phyloP scores from a whole-genome alignment of 2,329 filamentous ascomycete species.

The Curvularia eragrostidis region DNA sequence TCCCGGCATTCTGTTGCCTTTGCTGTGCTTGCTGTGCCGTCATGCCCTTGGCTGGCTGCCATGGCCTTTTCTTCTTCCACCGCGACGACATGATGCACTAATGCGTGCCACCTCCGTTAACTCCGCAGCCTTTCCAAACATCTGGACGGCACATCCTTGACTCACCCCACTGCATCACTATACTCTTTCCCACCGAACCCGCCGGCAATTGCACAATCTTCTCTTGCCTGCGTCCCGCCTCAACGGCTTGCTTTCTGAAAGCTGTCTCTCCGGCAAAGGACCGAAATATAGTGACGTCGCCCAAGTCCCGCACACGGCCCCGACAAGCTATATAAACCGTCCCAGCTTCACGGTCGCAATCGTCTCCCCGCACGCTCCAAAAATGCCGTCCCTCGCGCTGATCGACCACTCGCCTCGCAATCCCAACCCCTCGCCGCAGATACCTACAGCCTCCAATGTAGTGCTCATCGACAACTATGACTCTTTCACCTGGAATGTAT shows the following conservation, averaged over 20 bases:
- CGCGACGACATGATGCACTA: neutral
- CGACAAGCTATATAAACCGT: conserved; percentile 2
- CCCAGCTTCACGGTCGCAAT: neutral
- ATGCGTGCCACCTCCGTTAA: conserved; percentile 22
- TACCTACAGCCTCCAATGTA: conserved; percentile 85
- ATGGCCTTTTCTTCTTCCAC: neutral
- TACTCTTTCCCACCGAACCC: conserved; percentile 2
- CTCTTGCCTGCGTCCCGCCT: neutral
- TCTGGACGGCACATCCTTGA: conserved; percentile 19
- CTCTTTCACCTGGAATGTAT: conserved; percentile 99
- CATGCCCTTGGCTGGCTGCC: neutral
- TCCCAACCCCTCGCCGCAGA: conserved; percentile 73
- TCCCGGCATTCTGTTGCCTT: neutral
- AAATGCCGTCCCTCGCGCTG: conserved; percentile 57
- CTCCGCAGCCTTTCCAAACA: conserved; percentile 21
- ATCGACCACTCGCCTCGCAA: conserved; percentile 89
- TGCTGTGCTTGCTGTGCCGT: neutral
- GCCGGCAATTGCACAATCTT: neutral
- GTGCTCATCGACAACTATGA: conserved; percentile 99
- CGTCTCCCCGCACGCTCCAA: conserved; percentile 9
- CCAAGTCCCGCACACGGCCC: conserved; percentile 2
- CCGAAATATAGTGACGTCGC: neutral
- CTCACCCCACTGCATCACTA: conserved; percentile 21
- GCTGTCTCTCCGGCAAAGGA: conserved; percentile 5
- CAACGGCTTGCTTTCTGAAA: neutral